Conservation (phyloP, 2,329 filamentous ascomycete genomes). For the Sporothrix mexicana region DNA sequence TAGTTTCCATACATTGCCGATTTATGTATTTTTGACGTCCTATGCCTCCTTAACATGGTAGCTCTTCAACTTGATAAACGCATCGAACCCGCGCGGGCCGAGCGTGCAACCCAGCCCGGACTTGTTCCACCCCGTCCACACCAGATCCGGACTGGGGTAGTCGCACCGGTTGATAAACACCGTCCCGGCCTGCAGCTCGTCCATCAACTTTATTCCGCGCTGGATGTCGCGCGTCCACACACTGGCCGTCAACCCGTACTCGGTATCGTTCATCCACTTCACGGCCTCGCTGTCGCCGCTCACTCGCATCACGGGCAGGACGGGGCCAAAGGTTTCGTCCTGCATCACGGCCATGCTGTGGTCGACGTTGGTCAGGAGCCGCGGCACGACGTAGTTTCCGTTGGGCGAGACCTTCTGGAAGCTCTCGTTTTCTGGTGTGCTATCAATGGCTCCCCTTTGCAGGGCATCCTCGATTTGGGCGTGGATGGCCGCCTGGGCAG, state of each 20-base stretch:
- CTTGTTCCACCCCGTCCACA: constrained; percentile 98
- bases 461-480: constrained; percentile 83
- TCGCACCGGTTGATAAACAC: constrained; percentile 96
- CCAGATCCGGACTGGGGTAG: constrained; percentile 87
- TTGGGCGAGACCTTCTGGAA: constrained; percentile 73
- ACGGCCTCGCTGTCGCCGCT: constrained; percentile 82
- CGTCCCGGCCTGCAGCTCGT: constrained; percentile 87
- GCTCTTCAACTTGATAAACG: constrained; percentile 96
- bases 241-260: constrained; percentile 93
- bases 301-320: constrained; percentile 92
- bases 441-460: constrained; percentile 80
- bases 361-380: constrained; percentile 76
- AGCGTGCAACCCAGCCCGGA: constrained; percentile 90
- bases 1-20: neutral
- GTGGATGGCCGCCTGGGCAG: constrained; percentile 76
- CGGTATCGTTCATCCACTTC: constrained; percentile 88
- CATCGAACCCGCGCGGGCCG: constrained; percentile 88
- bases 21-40: too few species aligned
- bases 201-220: constrained; percentile 77
- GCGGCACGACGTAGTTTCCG: constrained; percentile 89
- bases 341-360: constrained; percentile 89
- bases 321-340: constrained; percentile 92
- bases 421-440: constrained; percentile 76
- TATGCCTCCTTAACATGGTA: constrained; percentile 79
- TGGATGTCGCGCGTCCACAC: constrained; percentile 91